Evolutionary conservation across 345 rosid species (phyloP).

Genomic region (Cardamine chenopodiifolia): DNA sequence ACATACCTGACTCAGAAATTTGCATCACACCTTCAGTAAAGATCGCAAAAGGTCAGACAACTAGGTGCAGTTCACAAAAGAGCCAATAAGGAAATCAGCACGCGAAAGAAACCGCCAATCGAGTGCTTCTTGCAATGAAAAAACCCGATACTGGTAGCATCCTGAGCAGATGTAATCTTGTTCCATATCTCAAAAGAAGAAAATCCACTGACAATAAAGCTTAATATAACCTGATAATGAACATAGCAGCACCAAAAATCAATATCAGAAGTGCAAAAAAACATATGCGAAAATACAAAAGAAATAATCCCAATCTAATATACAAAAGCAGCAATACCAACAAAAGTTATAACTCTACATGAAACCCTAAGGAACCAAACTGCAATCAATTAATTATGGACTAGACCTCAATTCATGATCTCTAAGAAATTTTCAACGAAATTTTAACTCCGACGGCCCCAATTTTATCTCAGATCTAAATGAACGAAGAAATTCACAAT

Average conservation of each 20-base stretch:
- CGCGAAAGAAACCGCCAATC: conserved; percentile 78
- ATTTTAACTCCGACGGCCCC: background rate
- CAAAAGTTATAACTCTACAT: background rate
- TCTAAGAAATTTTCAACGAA: background rate
- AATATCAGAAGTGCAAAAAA: background rate
- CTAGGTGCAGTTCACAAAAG: conserved; percentile 94
- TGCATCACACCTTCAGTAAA: conserved; percentile 63
- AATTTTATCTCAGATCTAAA: conserved; percentile 15
- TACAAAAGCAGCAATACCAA: background rate
- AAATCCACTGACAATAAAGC: conserved; percentile 54
- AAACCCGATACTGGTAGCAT: conserved; percentile 59
- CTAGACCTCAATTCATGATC: background rate
- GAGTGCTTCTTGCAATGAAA: conserved; percentile 82
- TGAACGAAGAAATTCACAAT: conserved; percentile 7
- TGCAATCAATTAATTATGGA: background rate
- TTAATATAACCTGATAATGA: conserved; percentile 53
- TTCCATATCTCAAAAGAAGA: conserved; percentile 69
- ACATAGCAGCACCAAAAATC: conserved; percentile 14
- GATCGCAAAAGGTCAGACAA: conserved; percentile 46
- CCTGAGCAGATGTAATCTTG: conserved; percentile 58
- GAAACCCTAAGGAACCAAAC: background rate
- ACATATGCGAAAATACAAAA: background rate
- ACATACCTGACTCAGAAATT: conserved; percentile 61
- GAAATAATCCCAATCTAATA: background rate
- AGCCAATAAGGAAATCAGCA: conserved; percentile 74